A percentile compares a stretch with the other conserved stretches of the same genome.
Conservation (phyloP, 176 grass and related monocot genomes). For the Lolium multiflorum region DNA sequence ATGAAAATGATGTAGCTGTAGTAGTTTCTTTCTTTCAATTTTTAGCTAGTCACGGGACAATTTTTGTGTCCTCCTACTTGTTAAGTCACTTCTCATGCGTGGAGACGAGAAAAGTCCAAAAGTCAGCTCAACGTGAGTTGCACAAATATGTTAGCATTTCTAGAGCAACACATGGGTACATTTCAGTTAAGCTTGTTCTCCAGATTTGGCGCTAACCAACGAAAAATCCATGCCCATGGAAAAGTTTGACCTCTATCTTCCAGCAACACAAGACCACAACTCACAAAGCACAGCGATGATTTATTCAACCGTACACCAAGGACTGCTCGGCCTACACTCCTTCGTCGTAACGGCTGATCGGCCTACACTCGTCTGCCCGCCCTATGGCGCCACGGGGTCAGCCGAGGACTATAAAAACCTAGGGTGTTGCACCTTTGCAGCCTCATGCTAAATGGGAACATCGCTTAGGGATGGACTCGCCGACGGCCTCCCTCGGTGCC, state of each 20-base stretch:
- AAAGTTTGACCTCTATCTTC: conserved; percentile 41
- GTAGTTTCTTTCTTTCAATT: neutral
- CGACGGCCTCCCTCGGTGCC: no score
- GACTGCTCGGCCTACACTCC: no score
- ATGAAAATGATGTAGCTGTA: neutral
- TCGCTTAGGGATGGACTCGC: no score
- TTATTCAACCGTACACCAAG: neutral
- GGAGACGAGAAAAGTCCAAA: conserved; percentile 19
- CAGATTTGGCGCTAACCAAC: neutral
- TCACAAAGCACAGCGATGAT: neutral
- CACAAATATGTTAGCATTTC: neutral
- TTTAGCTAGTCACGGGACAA: neutral
- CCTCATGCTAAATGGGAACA: no score
- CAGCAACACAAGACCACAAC: neutral
- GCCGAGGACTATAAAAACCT: no score
- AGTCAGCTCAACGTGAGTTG: neutral
- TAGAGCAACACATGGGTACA: conserved; percentile 8
- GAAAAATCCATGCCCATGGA: neutral
- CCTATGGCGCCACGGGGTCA: no score
- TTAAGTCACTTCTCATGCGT: neutral
- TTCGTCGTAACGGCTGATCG: no score
- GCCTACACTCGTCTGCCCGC: no score
- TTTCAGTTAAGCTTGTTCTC: neutral
- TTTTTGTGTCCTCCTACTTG: neutral
- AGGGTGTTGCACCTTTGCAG: no score